These are phyloP conservation scores for Boletus reticuloceps DNA, from an alignment of 768 basidiomycete genomes.

Conservation along the genomic window DNA sequence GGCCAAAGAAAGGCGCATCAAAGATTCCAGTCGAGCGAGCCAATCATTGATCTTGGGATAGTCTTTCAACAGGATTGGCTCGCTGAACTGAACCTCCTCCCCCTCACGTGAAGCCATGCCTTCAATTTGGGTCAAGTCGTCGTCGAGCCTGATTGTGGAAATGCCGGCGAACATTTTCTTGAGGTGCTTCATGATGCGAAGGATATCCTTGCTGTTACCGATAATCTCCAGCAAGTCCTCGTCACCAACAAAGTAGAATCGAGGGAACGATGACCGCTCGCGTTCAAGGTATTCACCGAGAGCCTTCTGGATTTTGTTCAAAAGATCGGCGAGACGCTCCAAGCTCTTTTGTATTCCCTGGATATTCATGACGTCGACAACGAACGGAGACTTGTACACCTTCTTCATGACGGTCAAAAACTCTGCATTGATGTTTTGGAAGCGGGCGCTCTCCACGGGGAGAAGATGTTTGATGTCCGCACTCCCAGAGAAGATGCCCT, in stretches of 20 bases:
- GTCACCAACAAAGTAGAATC: conserved; percentile 99
- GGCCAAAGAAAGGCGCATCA: conserved; percentile 91
- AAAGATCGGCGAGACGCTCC: conserved; percentile 91
- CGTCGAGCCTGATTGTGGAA: conserved; percentile 83
- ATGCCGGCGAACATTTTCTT: conserved; percentile 99
- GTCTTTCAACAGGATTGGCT: conserved; percentile 85
- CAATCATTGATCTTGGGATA: conserved; percentile 99
- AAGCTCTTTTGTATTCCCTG: conserved; percentile 95
- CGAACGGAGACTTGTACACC: conserved; percentile 98
- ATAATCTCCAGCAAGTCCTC: conserved; percentile 99
- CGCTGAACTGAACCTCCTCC: conserved; percentile 84
- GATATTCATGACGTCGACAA: conserved; percentile 96
- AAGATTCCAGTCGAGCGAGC: conserved; percentile 86
- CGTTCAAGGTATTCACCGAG: conserved; percentile 98
- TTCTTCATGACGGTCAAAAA: conserved; percentile 99
- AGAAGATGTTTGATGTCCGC: conserved; percentile 99
- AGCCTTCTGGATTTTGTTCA: conserved; percentile 99
- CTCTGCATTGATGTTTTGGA: conserved; percentile 97
- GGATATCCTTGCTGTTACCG: conserved; percentile 98
- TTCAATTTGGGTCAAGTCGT: conserved; percentile 82
- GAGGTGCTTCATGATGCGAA: conserved; percentile 97
- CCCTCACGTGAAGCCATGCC: conserved; percentile 97
- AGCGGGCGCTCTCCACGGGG: conserved; percentile 95
- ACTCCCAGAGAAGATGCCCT: conserved; percentile 99
- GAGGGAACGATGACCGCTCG: conserved; percentile 96